Conservation (phyloP, 495 filamentous ascomycete species). For the Parathielavia appendiculata region DNA sequence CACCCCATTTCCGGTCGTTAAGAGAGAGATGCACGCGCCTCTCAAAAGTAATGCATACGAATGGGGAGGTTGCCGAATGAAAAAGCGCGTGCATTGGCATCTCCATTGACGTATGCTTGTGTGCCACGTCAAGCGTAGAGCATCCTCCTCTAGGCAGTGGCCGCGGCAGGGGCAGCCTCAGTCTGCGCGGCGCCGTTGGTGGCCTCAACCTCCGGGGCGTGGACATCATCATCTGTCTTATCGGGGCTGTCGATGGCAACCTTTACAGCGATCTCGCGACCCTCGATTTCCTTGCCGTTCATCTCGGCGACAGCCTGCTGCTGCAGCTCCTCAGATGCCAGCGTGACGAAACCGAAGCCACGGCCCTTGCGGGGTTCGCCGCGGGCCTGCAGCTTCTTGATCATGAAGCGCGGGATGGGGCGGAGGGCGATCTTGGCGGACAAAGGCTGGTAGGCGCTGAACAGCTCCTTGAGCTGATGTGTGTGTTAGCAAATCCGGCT, state of each 20-base stretch:
- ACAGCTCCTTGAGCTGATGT: slow-evolving; percentile 88
- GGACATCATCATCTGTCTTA: slow-evolving; percentile 85
- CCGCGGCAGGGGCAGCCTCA: slow-evolving; percentile 24
- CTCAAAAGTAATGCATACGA: slow-evolving; percentile 34
- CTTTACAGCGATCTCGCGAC: slow-evolving; percentile 99
- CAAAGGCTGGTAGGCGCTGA: slow-evolving; percentile 77
- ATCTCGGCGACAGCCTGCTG: slow-evolving; percentile 95
- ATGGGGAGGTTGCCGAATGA: slow-evolving; percentile 28
- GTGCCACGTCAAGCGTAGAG: slow-evolving; percentile 24
- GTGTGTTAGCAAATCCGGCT: slow-evolving; percentile 36
- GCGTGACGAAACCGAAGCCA: slow-evolving; percentile 96
- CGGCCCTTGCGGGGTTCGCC: slow-evolving; percentile 98
- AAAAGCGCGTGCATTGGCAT: slow-evolving; percentile 25
- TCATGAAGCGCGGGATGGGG: slow-evolving; percentile 98
- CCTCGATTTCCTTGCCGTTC: slow-evolving; percentile 98
- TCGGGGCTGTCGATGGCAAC: slow-evolving; percentile 98
- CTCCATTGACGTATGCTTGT: slow-evolving; percentile 24
- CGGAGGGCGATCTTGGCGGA: slow-evolving; percentile 97
- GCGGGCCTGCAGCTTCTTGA: slow-evolving; percentile 97
- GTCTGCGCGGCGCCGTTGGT: slow-evolving; percentile 41
- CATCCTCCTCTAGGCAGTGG: slow-evolving; percentile 25
- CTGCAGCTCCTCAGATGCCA: slow-evolving; percentile 91
- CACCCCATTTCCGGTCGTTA: slow-evolving; percentile 35
- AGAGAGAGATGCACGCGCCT: slow-evolving; percentile 27
- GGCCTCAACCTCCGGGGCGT: slow-evolving; percentile 42